Evolutionary conservation across 257 asterid species (phyloP).

Genomic region (Leptodermis oblonga): DNA sequence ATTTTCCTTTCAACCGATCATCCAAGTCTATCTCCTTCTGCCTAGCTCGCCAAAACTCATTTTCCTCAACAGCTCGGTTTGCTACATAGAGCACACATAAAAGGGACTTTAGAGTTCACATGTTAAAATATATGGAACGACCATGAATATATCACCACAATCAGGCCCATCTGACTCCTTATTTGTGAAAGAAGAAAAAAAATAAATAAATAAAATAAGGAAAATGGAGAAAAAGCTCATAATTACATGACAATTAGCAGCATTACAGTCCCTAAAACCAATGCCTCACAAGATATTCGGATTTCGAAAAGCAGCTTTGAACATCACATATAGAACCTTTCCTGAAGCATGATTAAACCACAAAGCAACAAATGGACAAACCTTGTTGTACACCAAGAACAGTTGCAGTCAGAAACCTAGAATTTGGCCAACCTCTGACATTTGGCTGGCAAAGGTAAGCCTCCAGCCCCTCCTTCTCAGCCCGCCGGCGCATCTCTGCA

Average conservation of each 20-base stretch:
- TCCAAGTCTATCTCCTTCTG: conserved; percentile 82
- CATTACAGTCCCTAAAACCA: neutral
- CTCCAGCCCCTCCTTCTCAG: conserved; percentile 78
- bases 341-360: neutral
- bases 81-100: conserved; percentile 38
- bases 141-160: neutral
- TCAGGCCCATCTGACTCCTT: neutral
- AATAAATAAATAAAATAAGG: no score
- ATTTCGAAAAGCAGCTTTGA: neutral
- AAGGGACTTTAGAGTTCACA: neutral
- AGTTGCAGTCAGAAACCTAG: conserved; percentile 87
- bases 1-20: conserved; percentile 38
- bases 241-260: neutral
- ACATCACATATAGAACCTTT: neutral
- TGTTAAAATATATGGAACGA: neutral
- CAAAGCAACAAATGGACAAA: conserved; percentile 13
- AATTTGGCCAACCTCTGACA: conserved; percentile 71
- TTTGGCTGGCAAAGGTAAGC: conserved; percentile 75
- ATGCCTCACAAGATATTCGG: neutral
- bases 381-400: conserved; percentile 97
- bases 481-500: conserved; percentile 81
- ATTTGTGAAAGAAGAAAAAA: neutral
- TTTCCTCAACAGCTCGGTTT: conserved; percentile 80
- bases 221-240: neutral
- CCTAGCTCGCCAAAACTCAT: conserved; percentile 86